phyloP scores from a whole-genome alignment of 1,284 basidiomycete genomes.

The Apiotrichum brassicae region DNA sequence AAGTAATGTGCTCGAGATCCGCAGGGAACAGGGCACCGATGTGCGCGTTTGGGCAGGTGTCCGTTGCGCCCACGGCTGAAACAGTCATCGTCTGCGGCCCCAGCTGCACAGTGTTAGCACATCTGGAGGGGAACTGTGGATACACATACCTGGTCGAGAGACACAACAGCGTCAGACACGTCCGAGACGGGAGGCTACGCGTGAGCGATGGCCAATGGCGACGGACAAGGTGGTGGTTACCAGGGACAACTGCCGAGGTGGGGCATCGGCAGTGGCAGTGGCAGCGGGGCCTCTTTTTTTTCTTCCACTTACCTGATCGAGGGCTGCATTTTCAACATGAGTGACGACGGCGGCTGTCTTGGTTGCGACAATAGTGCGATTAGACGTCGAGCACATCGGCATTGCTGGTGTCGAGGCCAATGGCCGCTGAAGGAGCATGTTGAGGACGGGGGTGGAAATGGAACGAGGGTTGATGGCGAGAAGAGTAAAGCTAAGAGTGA shows the following conservation, averaged over 20 bases:
- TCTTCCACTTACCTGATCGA: neutral
- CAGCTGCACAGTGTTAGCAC: neutral
- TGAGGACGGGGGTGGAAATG: neutral
- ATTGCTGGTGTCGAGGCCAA: neutral
- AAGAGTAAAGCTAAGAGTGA: too few species aligned
- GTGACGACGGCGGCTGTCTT: neutral
- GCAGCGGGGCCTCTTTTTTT: neutral
- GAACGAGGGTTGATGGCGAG: too few species aligned
- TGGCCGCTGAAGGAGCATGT: conserved; percentile 1
- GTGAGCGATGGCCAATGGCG: neutral
- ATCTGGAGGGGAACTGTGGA: neutral
- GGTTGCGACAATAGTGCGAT: neutral
- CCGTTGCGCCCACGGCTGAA: neutral
- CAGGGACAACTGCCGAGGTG: neutral
- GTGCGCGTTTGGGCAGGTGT: neutral
- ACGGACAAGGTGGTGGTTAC: neutral
- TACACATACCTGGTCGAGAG: conserved; percentile 1
- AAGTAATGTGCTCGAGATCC: neutral
- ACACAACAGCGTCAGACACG: neutral
- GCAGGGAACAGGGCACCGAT: neutral
- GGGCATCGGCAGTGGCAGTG: neutral
- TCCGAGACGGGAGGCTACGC: neutral
- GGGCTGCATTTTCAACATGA: too few species aligned
- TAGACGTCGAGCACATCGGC: neutral
- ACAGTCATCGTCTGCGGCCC: neutral